Percentiles rank a stretch among this genome's conserved stretches.
Conservation (phyloP, 179 eudicot species). For the Nepenthes alata region DNA sequence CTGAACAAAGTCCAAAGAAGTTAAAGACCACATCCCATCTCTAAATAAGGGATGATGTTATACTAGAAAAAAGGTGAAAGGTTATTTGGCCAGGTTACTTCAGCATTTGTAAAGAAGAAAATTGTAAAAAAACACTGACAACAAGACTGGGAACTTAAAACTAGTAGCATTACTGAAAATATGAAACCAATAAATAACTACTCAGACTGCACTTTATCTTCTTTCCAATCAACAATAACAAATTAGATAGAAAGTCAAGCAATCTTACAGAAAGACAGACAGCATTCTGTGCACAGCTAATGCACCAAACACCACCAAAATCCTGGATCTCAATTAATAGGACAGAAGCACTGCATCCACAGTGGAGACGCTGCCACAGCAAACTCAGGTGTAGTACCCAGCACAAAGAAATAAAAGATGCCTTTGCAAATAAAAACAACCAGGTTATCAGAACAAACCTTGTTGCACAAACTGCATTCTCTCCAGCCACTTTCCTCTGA, state of each 20-base stretch:
- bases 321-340: conserved; percentile 31
- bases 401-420: background rate
- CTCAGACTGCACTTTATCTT: background rate
- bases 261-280: conserved; percentile 22
- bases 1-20: background rate
- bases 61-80: too few relatives aligned
- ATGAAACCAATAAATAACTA: background rate
- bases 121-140: too few relatives aligned
- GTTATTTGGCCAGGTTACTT: too few relatives aligned
- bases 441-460: conserved; percentile 15
- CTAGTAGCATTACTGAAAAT: too few relatives aligned
- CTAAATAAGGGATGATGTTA: too few relatives aligned
- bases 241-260: conserved; percentile 2
- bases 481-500: conserved; percentile 40
- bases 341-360: conserved; percentile 41
- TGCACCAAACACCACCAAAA: conserved; percentile 40
- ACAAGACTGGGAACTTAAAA: too few relatives aligned
- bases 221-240: background rate
- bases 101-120: too few relatives aligned
- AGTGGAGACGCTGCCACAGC: conserved; percentile 31
- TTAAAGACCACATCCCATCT: too few relatives aligned
- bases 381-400: conserved; percentile 2
- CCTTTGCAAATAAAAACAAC: background rate
- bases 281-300: conserved; percentile 28
- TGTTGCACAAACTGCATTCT: conserved; percentile 47